These are phyloP conservation scores for Theileria equi DNA, from an alignment of 169 alveolate genomes.

Conservation along the genomic window DNA sequence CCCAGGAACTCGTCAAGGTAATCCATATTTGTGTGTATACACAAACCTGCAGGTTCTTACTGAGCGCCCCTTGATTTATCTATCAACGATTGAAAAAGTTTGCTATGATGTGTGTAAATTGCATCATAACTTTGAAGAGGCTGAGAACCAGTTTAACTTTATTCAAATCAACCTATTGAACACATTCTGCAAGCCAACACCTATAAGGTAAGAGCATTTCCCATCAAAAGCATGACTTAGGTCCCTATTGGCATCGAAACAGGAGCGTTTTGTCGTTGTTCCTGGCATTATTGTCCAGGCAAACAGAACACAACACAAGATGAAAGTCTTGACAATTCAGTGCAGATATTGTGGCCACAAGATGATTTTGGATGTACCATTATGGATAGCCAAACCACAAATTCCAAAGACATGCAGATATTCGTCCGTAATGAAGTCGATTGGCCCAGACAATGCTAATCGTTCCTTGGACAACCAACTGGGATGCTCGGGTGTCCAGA, in stretches of 20 bases:
- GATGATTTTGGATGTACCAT: constrained; percentile 82
- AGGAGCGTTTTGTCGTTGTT: constrained; percentile 88
- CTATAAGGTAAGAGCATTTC: constrained; percentile 50
- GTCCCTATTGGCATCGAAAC: constrained; percentile 68
- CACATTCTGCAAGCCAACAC: constrained; percentile 73
- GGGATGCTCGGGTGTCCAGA: constrained; percentile 70
- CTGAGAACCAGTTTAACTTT: constrained; percentile 66
- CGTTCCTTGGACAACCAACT: constrained; percentile 63
- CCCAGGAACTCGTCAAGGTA: constrained; percentile 72
- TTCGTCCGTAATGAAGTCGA: constrained; percentile 68
- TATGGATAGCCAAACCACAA: constrained; percentile 85
- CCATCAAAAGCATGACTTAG: not conserved
- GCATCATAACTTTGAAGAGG: constrained; percentile 67
- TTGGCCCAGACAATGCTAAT: constrained; percentile 56
- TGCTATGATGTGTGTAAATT: constrained; percentile 75
- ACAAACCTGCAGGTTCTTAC: constrained; percentile 62
- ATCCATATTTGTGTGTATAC: constrained; percentile 8
- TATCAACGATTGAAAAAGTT: constrained; percentile 72
- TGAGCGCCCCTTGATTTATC: constrained; percentile 70
- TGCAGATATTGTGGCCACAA: constrained; percentile 91
- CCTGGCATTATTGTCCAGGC: constrained; percentile 94
- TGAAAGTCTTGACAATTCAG: constrained; percentile 74
- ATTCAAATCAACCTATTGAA: constrained; percentile 72
- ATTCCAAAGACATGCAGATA: constrained; percentile 74
- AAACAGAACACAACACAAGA: constrained; percentile 86